A percentile compares a stretch with the other conserved stretches of the same genome.
Evolutionary conservation across 306 rosid species (phyloP).

Genomic region (Acacia confusa): DNA sequence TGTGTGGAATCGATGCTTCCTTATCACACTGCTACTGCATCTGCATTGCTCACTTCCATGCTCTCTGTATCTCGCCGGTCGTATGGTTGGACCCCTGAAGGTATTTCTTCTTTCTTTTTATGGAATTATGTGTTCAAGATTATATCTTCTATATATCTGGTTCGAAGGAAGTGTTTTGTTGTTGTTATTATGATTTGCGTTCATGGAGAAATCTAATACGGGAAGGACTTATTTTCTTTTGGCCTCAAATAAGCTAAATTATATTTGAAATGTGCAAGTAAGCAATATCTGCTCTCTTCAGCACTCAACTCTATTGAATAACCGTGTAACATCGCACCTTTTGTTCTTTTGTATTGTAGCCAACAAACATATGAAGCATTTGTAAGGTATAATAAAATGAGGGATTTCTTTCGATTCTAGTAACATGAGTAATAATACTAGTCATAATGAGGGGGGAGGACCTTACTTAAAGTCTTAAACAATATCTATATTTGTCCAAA

Average conservation of each 20-base stretch:
- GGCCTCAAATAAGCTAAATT: background rate
- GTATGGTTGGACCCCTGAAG: conserved; percentile 83
- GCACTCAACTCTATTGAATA: background rate
- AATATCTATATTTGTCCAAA: background rate
- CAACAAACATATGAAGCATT: background rate
- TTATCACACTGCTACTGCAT: conserved; percentile 84
- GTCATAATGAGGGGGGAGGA: background rate
- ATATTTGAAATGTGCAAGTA: background rate
- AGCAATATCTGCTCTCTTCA: background rate
- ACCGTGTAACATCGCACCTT: background rate
- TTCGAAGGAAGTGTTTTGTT: conserved; percentile 3
- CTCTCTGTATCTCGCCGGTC: conserved; percentile 74
- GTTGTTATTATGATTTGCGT: background rate
- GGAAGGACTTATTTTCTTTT: background rate
- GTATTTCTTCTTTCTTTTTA: conserved; percentile 36
- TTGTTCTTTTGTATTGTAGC: background rate
- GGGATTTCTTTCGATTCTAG: background rate
- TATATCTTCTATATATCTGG: background rate
- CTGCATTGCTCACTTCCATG: conserved; percentile 90
- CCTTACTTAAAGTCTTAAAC: background rate
- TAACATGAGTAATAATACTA: background rate
- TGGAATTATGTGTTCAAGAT: background rate
- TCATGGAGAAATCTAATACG: background rate
- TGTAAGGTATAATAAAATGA: background rate
- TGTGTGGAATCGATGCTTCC: conserved; percentile 88